Conservation (phyloP, 2,329 filamentous ascomycete genomes). For the Cladophialophora carrionii region DNA sequence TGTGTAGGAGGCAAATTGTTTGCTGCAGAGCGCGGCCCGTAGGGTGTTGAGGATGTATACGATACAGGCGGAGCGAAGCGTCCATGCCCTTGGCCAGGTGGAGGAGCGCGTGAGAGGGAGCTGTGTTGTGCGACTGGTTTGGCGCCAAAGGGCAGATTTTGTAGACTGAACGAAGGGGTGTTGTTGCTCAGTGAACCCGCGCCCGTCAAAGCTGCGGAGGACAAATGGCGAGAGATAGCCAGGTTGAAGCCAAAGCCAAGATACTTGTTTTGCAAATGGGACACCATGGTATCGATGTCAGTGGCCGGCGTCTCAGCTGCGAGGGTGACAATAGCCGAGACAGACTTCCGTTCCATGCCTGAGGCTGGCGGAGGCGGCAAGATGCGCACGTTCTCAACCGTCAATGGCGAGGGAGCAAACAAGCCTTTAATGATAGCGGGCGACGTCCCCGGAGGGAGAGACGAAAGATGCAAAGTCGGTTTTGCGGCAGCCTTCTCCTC, state of each 20-base stretch:
- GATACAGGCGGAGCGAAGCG: conserved; percentile 78
- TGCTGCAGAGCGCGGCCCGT: conserved; percentile 44
- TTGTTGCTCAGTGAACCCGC: conserved; percentile 54
- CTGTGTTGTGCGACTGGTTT: conserved; percentile 61
- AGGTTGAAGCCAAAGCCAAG: conserved; percentile 83
- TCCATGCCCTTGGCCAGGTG: conserved; percentile 56
- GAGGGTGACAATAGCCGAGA: conserved; percentile 78
- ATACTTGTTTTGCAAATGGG: conserved; percentile 77
- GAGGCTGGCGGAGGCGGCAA: conserved; percentile 58
- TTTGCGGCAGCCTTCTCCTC: conserved; percentile 54
- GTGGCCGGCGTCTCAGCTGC: conserved; percentile 78
- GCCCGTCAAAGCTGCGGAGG: conserved; percentile 68
- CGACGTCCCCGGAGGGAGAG: conserved; percentile 58
- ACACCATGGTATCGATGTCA: conserved; percentile 81
- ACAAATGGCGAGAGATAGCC: conserved; percentile 78
- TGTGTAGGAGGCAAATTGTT: conserved; percentile 51
- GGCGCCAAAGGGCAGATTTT: conserved; percentile 75
- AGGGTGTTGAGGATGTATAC: conserved; percentile 57
- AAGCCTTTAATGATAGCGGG: conserved; percentile 55
- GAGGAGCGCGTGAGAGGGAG: conserved; percentile 55
- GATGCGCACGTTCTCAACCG: conserved; percentile 74
- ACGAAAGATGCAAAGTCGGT: conserved; percentile 59
- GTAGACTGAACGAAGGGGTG: conserved; percentile 50
- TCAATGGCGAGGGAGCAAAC: conserved; percentile 57
- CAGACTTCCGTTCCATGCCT: conserved; percentile 67